Conservation (phyloP, 345 rosid genomes). For the Anacardium occidentale region DNA sequence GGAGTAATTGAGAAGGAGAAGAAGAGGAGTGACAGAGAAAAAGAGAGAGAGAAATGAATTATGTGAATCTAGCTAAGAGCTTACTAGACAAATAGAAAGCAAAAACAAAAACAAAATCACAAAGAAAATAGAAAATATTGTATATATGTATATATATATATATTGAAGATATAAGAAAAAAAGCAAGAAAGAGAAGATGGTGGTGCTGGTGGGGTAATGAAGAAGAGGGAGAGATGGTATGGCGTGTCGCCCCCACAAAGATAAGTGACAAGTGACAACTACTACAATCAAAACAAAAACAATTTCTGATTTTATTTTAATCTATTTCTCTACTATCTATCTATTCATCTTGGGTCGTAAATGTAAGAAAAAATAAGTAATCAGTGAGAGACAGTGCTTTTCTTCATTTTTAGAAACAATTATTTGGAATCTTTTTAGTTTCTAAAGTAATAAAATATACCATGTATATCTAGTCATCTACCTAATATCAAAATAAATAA, state of each 20-base stretch:
- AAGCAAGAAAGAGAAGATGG: not conserved
- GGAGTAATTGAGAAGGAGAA: slow-evolving; percentile 36
- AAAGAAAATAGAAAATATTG: no score
- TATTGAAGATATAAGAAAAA: not conserved
- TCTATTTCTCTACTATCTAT: not conserved
- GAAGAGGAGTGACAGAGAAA: slow-evolving; percentile 25
- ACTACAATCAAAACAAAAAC: not conserved
- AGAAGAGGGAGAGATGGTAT: slow-evolving; percentile 9
- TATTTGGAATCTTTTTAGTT: no score
- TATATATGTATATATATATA: no score
- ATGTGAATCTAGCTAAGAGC: not conserved
- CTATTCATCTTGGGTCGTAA: no score
- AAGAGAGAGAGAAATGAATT: not conserved
- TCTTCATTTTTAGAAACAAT: no score
- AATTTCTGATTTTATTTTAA: no score
- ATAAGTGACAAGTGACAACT: slow-evolving; percentile 5
- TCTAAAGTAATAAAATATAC: no score
- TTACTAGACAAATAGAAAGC: not conserved
- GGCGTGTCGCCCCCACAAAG: slow-evolving; percentile 12
- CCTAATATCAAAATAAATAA: no score
- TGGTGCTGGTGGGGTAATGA: slow-evolving; percentile 14
- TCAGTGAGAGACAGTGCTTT: no score
- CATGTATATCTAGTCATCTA: no score
- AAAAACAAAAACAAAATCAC: no score
- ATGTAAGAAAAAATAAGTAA: no score